Percentiles rank a stretch among this genome's conserved stretches.
Conservation (phyloP, 78 protist genomes). For the Dictyostelium intermedium region DNA sequence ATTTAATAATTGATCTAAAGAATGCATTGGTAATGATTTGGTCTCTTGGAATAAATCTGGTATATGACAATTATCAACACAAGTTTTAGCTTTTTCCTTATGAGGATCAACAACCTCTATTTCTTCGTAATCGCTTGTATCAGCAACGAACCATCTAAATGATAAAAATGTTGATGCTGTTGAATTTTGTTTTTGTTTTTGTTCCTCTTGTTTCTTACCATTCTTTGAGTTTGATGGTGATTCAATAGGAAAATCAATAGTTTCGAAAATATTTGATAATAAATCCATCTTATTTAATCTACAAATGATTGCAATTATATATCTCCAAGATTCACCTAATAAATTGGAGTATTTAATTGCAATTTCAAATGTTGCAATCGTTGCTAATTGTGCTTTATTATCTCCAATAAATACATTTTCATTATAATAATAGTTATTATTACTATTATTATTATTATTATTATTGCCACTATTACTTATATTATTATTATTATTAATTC, state of each 20-base stretch:
- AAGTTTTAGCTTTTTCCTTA: constrained; percentile 57
- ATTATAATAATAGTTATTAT: background rate
- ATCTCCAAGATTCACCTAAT: constrained; percentile 62
- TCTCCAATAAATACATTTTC: constrained; percentile 53
- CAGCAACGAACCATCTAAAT: constrained; percentile 34
- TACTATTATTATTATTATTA: constrained; percentile 14
- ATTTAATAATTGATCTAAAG: constrained; percentile 57
- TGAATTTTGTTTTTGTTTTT: background rate
- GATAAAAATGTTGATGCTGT: background rate
- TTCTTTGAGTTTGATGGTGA: background rate
- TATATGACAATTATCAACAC: constrained; percentile 65
- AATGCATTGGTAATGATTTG: constrained; percentile 35
- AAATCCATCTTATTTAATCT: constrained; percentile 52
- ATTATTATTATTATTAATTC: background rate
- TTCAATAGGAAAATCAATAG: constrained; percentile 58
- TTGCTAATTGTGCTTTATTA: constrained; percentile 81
- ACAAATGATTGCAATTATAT: constrained; percentile 37
- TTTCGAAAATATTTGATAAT: constrained; percentile 33
- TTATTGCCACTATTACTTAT: background rate
- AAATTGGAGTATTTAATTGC: constrained; percentile 59
- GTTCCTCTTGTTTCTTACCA: background rate
- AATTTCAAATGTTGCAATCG: constrained; percentile 77
- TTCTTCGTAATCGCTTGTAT: background rate
- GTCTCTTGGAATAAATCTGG: constrained; percentile 58
- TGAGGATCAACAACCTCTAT: background rate